Conservation (phyloP, 75 land plant genomes). For the Gnetum montanum region DNA sequence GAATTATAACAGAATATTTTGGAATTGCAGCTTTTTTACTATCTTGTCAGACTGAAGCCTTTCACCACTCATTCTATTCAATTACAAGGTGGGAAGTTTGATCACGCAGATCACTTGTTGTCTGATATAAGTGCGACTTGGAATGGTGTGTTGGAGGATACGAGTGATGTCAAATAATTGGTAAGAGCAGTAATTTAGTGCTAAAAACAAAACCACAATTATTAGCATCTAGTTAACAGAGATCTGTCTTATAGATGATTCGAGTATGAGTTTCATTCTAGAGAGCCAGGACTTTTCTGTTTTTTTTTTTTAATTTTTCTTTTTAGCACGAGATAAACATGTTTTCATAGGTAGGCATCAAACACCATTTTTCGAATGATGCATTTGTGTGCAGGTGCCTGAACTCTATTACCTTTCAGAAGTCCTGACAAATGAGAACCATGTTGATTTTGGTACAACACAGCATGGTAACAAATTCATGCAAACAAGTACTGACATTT, state of each 20-base stretch:
- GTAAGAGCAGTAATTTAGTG: conserved; percentile 39
- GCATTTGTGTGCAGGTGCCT: conserved; percentile 57
- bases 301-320: too few species aligned
- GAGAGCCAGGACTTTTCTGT: too few species aligned
- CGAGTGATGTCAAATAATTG: conserved; percentile 99
- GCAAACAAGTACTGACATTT: too few species aligned
- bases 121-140: conserved; percentile 83
- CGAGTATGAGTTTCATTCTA: too few species aligned
- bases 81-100: conserved; percentile 91
- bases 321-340: too few species aligned
- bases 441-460: conserved; percentile 75
- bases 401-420: conserved; percentile 96
- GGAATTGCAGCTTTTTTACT: conserved; percentile 94
- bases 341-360: not conserved
- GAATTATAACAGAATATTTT: too few species aligned
- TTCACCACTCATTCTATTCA: conserved; percentile 88
- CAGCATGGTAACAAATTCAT: conserved; percentile 66
- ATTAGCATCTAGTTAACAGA: too few species aligned
- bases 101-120: conserved; percentile 96
- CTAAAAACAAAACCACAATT: not conserved
- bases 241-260: too few species aligned
- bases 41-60: conserved; percentile 82
- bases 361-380: not conserved
- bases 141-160: conserved; percentile 93
- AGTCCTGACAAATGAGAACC: conserved; percentile 61